Base-by-base conservation (phyloP, 2,329 filamentous ascomycete species). In the Aspergillus sojae region DNA sequence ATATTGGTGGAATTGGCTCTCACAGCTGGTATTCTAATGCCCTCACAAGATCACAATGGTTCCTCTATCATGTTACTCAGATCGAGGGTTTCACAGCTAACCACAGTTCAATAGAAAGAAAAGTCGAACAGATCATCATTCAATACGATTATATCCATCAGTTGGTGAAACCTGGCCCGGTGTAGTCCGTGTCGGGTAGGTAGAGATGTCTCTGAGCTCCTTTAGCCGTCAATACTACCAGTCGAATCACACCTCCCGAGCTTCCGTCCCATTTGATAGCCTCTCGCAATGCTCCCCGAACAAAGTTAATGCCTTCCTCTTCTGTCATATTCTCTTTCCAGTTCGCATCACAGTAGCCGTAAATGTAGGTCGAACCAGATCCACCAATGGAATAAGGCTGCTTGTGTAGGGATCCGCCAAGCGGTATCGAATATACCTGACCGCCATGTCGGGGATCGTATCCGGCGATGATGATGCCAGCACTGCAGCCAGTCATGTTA, bases 211-310 rank as follows among this genome's bases (percentile, higher is more conserved):
- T 88, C 81, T 95, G 89, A 7, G 94, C 94, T 41, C 95, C 95
- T 76, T 91, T 88, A 73, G 89, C 89, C 67, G 94, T 99, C 80
- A 99, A 82, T 64, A 99, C 95, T 66, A 98, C 94, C 92, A 99
- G 93, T 72, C 95, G 89, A 75, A 99, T 99, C 65, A 99, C 95
- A 82, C 95, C 95, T 70, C 95, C 95, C 3, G 95, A 98, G 84
- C 94, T 97, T 68, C 95, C 95, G 78, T 99, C 95, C 95, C 95
- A 99, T 83, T 97, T 97, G 86, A 99, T 98, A 19, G 95, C 95
- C 85, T 99, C 94, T 74, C 88, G 84, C 76, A 99, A 83, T 36
- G 95, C 90, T 55, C 89, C 91, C 83, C 97, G 97, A 78, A 99
- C 95, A 74, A 99, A 99, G 46, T 89, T 81, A 68, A 99, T 89